Evolutionary conservation across 2,329 filamentous ascomycete species (phyloP), one percentile per base, ranked within the genome.

Genomic region (Aspergillus brunneoviolaceus): DNA sequence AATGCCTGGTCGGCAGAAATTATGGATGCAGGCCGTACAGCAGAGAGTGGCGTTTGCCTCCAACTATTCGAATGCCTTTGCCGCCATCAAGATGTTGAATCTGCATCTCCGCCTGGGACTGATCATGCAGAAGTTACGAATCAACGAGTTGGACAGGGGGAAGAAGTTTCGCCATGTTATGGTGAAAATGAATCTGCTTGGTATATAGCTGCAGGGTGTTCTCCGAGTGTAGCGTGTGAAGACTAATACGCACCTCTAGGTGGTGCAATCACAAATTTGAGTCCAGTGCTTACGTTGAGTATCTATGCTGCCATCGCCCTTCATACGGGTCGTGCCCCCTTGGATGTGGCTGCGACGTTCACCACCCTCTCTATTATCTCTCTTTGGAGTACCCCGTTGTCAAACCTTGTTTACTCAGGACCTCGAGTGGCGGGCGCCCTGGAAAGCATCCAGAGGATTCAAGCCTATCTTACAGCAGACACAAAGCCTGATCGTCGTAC

Each of bases 131-230:
- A 33, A 52, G 25, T 35, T 52, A 12, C 33, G 51, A 7, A 16
- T 52, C 33, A 10, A 42, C 4, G 51, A 52, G 31, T 35, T 52
- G 33, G 16, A n/a, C 21, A 27, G 19, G n/a, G 31, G 39, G 11
- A 39, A 21, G 5, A 52, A 27, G n/a, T 52, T 52, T 25, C 51
- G 51, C 27, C 51, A 52, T 16, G 7, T 52, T 31, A 52, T 42
- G 51, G 51, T 52, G 12, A 52, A 52, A n/a, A 52, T 52, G 29
- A 52, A 42, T n/a, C 19, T 52, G n/a, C 51, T 52, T 14, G 51
- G 51, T 52, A 52, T 50, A 1, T 23, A 23, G 3, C 3, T 23
- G 21, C 21, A 23, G 23, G 3, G 3, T 23, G 23, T 3, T 23
- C 23, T 23, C 3, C 1, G 23, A 23, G 23, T 23, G 3, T 23